These are phyloP conservation scores for Boletus albobrunnescens DNA, from an alignment of 1,284 basidiomycete species.

Conservation along the genomic window DNA sequence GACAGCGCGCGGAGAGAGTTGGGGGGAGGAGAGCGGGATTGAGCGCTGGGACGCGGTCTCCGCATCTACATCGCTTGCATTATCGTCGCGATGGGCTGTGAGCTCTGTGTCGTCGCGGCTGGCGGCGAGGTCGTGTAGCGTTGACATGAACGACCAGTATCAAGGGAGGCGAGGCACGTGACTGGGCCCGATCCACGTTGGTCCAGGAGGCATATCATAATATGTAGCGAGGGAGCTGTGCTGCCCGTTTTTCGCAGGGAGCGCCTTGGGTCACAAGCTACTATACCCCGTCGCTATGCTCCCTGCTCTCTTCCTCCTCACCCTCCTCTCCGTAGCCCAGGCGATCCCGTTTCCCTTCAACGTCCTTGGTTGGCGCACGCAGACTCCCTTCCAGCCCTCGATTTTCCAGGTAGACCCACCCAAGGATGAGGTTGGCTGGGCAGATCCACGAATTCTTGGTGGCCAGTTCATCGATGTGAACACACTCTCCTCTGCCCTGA, in stretches of 20 bases:
- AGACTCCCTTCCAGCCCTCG: slow-evolving; percentile 14
- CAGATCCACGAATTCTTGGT: slow-evolving; percentile 65
- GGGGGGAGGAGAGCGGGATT: slow-evolving; percentile 66
- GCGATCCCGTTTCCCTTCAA: slow-evolving; percentile 23
- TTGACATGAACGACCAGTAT: slow-evolving; percentile 15
- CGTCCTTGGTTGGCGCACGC: slow-evolving; percentile 10
- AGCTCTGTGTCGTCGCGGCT: slow-evolving; percentile 6
- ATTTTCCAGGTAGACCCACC: slow-evolving; percentile 12
- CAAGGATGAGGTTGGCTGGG: slow-evolving; percentile 47
- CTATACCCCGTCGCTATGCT: slow-evolving; percentile 10
- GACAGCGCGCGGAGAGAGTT: slow-evolving; percentile 41
- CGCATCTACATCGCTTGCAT: slow-evolving; percentile 46
- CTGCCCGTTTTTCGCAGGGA: neutral
- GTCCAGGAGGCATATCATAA: too few relatives aligned
- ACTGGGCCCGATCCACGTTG: slow-evolving; percentile 5
- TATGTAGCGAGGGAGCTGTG: too few relatives aligned
- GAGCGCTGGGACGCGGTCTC: slow-evolving; percentile 80
- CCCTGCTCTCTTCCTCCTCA: slow-evolving; percentile 12
- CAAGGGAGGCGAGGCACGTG: slow-evolving; percentile 15
- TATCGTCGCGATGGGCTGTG: slow-evolving; percentile 5
- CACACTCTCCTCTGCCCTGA: slow-evolving; percentile 24
- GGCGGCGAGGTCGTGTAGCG: slow-evolving; percentile 3
- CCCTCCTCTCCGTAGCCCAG: slow-evolving; percentile 12
- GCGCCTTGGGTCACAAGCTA: too few relatives aligned
- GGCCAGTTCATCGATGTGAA: slow-evolving; percentile 69